Base-by-base conservation (phyloP, 2,329 filamentous ascomycete species). In the Cyphellophora europaea region DNA sequence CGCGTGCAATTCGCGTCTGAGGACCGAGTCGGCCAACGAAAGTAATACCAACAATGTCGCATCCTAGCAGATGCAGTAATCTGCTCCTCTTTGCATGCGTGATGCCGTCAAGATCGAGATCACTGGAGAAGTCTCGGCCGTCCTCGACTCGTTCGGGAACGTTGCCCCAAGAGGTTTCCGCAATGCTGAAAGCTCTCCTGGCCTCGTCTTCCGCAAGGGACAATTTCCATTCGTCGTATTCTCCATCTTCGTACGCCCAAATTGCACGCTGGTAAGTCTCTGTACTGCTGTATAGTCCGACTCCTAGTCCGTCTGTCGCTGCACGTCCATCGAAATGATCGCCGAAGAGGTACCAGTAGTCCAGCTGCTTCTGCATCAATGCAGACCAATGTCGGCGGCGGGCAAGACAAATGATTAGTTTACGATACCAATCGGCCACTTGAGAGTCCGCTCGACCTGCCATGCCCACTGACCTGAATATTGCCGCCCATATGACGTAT, bases 21-120 rank as follows among this genome's bases (percentile, higher is more conserved):
- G n/a, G n/a, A n/a, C n/a, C 15, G 12, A n/a, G 12, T 13, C 30
- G 3, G 15, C 11, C 25, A 10, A 35, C 19, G 19, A 38, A 41
- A 13, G 39, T 29, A 5, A 35, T 17, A 28, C 32, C 33, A 6
- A 35, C 18, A 11, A 41, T 27, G 5, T 18, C 23, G 21, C 32
- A 41, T 8, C 33, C 13, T 8, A 41, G 23, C 6, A 41, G 28
- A 5, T 35, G 35, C 6, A 41, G 39, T 11, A 41, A 19, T 23
- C 28, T 33, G 36, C 35, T 41, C n/a, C 30, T 25, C n/a, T 34
- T 17, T 5, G 39, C 39, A 19, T 32, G 35, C 3, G 19, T 11
- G 15, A 25, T 15, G 16, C 33, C 19, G 39, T 41, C 30, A 8
- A 38, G n/a, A 19, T 41, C 39, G 15, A 38, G 23, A 12, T 38